Evolutionary conservation across 805 yeast genomes (phyloP), one percentile per base, ranked within the genome.

Genomic region (Alloascoidea hylecoeti): DNA sequence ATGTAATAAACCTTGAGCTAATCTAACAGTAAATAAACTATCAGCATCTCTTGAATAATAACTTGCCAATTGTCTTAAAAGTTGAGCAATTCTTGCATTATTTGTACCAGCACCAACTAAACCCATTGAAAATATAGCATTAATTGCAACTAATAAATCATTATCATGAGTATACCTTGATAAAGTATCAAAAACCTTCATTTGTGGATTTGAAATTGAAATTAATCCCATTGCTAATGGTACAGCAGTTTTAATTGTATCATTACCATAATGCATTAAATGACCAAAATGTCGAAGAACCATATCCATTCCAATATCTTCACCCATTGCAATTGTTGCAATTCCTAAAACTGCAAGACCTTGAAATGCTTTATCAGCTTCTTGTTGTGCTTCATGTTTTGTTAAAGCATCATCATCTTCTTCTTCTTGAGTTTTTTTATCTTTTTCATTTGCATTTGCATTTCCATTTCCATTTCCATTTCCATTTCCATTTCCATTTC

Each of bases 171-270:
- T 85, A 61, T 84, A 86, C 56, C 98, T 75, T 3, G 97, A 88
- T 46, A 92, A 68, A 0, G 97, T 88, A 57, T 92, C 99, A 54
- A 85, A 92, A 13, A 89, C 95, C 60, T 86, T 88, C 82, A 92
- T 88, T 60, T 88, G 92, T 6, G 99, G 95, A 57, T 86, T 80
- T 2, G 96, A 84, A 2, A 94, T 78, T 3, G 95, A 83, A 4
- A 89, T 81, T 42, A 92, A 71, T 38, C 96, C 96, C 88, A 92
- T 82, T n/a, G 98, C 97, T 47, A 92, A 69, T 23, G 99, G 99
- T 35, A 92, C 97, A 15, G 96, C 88, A 49, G 95, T 75, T 50
- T 88, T 79, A 43, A 92, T 83, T 43, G 83, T 70, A 16, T 92
- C 76, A 49, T 84, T 88, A 42, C 99, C 98, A 55, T 92, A 92